Evolutionary conservation across 805 yeast genomes (phyloP).

Genomic region (Yueomyces sp.): DNA sequence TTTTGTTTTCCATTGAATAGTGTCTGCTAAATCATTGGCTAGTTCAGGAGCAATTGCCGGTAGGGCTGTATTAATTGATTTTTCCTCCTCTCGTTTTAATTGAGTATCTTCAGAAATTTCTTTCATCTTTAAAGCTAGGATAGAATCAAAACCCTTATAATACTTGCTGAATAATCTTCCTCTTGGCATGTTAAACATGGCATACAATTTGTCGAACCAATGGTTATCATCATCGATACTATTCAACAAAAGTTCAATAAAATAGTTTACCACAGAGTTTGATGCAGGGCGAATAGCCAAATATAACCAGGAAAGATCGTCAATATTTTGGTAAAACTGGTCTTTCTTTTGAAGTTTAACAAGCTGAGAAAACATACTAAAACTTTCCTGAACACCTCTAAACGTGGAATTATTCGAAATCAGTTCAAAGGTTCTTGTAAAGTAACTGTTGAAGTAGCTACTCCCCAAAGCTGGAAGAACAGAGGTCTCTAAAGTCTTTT

Average conservation of each 20-base stretch:
- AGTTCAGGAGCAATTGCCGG: background rate
- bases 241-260: constrained; percentile 49
- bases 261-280: constrained; percentile 29
- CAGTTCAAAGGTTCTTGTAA: constrained; percentile 27
- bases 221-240: constrained; percentile 25
- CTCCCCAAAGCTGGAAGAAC: constrained; percentile 11
- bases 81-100: constrained; percentile 36
- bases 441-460: constrained; percentile 6
- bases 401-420: constrained; percentile 34
- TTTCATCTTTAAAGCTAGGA: constrained; percentile 26
- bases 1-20: constrained; percentile 31
- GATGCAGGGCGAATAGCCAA: constrained; percentile 35
- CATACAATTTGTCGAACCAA: constrained; percentile 49
- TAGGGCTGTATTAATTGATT: constrained; percentile 25
- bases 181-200: constrained; percentile 33
- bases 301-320: constrained; percentile 48
- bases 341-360: constrained; percentile 39
- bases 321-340: constrained; percentile 32
- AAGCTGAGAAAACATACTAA: constrained; percentile 45
- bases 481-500: constrained; percentile 6
- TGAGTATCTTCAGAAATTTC: constrained; percentile 22
- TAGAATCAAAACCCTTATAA: constrained; percentile 29
- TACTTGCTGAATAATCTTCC: constrained; percentile 30
- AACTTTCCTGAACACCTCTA: constrained; percentile 30
- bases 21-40: constrained; percentile 9